A percentile compares a stretch with the other conserved stretches of the same genome.
These are phyloP conservation scores for Wickerhamomyces ciferrii DNA, from an alignment of 805 yeast genomes.

Conservation along the genomic window DNA sequence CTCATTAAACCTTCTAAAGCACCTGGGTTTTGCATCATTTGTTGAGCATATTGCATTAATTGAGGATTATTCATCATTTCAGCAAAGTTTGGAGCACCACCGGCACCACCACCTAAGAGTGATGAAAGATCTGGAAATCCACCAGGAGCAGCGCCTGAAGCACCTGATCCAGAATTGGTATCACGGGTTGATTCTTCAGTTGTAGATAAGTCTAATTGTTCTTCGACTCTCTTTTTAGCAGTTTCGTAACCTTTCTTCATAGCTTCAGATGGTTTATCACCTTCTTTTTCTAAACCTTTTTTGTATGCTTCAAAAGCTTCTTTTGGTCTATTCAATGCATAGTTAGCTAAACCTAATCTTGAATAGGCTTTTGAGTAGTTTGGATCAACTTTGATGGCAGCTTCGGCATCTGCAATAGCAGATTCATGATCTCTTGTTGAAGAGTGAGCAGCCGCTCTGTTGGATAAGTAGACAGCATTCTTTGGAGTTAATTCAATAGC, in stretches of 20 bases:
- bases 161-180: constrained; percentile 20
- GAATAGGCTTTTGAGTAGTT: constrained; percentile 89
- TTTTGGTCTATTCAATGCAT: constrained; percentile 89
- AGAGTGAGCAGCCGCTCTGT: constrained; percentile 95
- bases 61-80: constrained; percentile 87
- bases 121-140: constrained; percentile 76
- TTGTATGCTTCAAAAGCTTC: constrained; percentile 89
- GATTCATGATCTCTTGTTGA: constrained; percentile 66
- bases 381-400: constrained; percentile 76
- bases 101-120: constrained; percentile 65
- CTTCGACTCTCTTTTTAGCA: constrained; percentile 83
- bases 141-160: constrained; percentile 24
- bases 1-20: constrained; percentile 70
- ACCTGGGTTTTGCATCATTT: constrained; percentile 80
- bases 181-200: constrained; percentile 13
- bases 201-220: constrained; percentile 47
- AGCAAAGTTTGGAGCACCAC: constrained; percentile 66
- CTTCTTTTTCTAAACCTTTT: constrained; percentile 82
- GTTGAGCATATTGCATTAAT: constrained; percentile 82
- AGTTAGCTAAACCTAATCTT: constrained; percentile 89
- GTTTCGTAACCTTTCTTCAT: constrained; percentile 93
- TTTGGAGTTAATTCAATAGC: constrained; percentile 68
- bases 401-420: constrained; percentile 81
- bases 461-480: constrained; percentile 83
- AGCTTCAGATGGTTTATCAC: constrained; percentile 76